Base-by-base conservation (phyloP, 1,284 basidiomycete species). In the Cronartium quercuum region DNA sequence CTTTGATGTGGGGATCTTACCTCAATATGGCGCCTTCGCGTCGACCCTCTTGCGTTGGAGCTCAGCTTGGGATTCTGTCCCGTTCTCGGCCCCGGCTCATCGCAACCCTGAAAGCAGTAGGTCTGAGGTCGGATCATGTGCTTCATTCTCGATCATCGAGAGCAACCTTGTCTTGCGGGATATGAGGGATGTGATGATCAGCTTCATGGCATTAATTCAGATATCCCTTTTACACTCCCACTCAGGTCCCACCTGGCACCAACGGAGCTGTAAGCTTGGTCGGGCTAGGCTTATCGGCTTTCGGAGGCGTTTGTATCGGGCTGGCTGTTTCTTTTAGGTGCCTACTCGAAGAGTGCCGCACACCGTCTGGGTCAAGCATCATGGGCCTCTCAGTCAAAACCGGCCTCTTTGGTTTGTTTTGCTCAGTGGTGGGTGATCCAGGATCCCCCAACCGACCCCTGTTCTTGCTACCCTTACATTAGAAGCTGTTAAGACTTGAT, bases 41-140 rank as follows among this genome's bases (percentile, higher is more conserved):
- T n/a, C n/a, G n/a, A n/a, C n/a, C n/a, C n/a, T n/a, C n/a, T n/a
- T n/a, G n/a, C n/a, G n/a, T n/a, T n/a, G n/a, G n/a, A n/a, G n/a
- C n/a, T n/a, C 35, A 58, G 67, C 77, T 80, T 6, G 80, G 80
- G 6, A 80, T 81, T 67, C 75, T 81, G 1, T 77, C 79, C 1
- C 42, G 29, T 13, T 40, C 61, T 4, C 60, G 68, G n/a, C 80
- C 80, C 7, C 41, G 79, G 18, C 69, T 81, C 5, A 70, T 81
- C 68, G 76, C 76, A 15, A 75, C 47, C 51, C 37, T 64, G 10
- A 55, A 76, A 73, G 55, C 57, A 35, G 75, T 69, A n/a, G 35
- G 67, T 35, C 34, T 66, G 6, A 70, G 10, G 68, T n/a, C 29
- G 12, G 13, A 51, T 12, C n/a, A n/a, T 12, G 12, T 51, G 44